Conservation (phyloP, 495 filamentous ascomycete species). For the Staphylotrichum longicolle region DNA sequence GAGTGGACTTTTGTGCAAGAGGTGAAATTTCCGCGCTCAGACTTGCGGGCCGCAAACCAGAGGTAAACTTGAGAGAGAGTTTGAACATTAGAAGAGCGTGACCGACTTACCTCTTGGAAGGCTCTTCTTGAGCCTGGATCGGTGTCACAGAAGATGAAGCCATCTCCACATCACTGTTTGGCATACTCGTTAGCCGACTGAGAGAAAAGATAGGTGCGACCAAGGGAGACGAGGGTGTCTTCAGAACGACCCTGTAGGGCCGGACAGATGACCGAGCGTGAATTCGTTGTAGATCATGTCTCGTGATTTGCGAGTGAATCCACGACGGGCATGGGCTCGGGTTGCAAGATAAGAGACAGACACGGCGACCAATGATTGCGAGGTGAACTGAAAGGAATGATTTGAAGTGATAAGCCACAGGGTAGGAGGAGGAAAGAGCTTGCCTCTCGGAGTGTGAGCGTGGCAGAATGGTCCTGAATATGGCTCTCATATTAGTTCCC, state of each 20-base stretch:
- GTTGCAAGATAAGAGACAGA: too few relatives aligned
- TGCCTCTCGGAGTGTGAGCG: conserved; percentile 6
- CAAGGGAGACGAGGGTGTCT: too few relatives aligned
- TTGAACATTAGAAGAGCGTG: neutral
- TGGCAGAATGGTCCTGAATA: conserved; percentile 2
- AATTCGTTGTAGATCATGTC: too few relatives aligned
- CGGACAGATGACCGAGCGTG: neutral
- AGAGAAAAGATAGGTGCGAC: too few relatives aligned
- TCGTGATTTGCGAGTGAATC: too few relatives aligned
- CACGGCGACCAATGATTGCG: too few relatives aligned
- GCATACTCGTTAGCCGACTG: neutral
- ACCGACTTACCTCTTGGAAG: conserved; percentile 6
- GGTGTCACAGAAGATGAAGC: neutral
- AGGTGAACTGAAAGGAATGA: too few relatives aligned
- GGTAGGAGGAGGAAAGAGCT: neutral
- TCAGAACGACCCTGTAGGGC: neutral
- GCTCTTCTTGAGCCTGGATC: neutral
- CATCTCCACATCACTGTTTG: conserved; percentile 6
- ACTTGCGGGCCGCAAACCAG: too few relatives aligned
- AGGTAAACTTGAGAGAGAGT: too few relatives aligned
- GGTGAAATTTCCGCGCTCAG: too few relatives aligned
- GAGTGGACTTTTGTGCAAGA: too few relatives aligned
- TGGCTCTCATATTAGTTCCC: conserved; percentile 3
- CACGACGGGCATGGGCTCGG: too few relatives aligned
- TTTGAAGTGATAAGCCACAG: neutral